Evolutionary conservation across 2,329 filamentous ascomycete genomes (phyloP).

Genomic region (Fragosphaeria purpurea): DNA sequence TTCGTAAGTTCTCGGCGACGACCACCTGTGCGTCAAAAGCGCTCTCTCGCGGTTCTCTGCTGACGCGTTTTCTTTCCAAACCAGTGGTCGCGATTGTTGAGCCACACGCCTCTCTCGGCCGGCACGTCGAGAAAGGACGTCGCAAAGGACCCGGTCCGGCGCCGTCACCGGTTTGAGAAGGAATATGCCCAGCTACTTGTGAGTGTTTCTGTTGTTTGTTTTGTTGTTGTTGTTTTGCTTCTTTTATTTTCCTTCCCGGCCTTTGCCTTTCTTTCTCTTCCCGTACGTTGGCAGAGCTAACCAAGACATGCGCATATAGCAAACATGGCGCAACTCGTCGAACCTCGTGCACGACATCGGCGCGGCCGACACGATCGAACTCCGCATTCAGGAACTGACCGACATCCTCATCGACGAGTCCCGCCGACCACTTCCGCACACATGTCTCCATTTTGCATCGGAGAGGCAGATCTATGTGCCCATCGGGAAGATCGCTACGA

Average conservation of each 20-base stretch:
- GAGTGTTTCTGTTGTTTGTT: slow-evolving; percentile 20
- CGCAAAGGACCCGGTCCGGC: slow-evolving; percentile 52
- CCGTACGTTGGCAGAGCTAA: not conserved
- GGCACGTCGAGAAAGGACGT: slow-evolving; percentile 47
- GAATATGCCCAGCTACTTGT: slow-evolving; percentile 55
- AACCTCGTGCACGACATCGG: slow-evolving; percentile 51
- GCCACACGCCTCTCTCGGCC: slow-evolving; percentile 48
- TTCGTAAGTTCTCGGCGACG: slow-evolving; percentile 34
- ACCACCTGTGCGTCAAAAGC: not conserved
- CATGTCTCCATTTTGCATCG: slow-evolving; percentile 80
- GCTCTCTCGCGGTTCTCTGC: not conserved
- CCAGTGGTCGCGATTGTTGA: slow-evolving; percentile 59
- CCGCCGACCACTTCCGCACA: slow-evolving; percentile 76
- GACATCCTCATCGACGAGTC: slow-evolving; percentile 80
- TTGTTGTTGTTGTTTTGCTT: too few species aligned
- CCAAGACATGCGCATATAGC: slow-evolving; percentile 20
- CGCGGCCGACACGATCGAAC: slow-evolving; percentile 52
- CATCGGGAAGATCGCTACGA: slow-evolving; percentile 79
- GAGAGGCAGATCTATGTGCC: slow-evolving; percentile 82
- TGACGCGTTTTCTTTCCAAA: not conserved
- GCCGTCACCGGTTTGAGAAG: slow-evolving; percentile 56
- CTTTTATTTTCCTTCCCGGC: too few species aligned
- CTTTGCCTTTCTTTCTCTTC: not conserved
- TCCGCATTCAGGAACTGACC: slow-evolving; percentile 53
- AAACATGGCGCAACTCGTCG: slow-evolving; percentile 52